Conservation (phyloP, 768 basidiomycete species). For the Lentinula guzmanii region DNA sequence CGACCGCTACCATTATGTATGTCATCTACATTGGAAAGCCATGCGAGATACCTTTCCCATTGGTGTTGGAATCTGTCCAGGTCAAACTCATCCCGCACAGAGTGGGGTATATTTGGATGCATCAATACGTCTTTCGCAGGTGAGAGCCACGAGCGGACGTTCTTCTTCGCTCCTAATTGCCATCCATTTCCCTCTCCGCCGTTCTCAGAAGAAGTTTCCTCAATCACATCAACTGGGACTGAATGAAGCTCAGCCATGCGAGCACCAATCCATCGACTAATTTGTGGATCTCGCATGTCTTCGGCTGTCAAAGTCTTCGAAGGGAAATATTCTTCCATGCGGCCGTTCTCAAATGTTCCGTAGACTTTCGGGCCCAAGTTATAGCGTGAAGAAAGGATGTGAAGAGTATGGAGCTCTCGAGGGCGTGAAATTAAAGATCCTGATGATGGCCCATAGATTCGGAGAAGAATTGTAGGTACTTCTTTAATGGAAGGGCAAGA, state of each 20-base stretch:
- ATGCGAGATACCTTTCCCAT: conserved; percentile 66
- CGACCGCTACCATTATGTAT: conserved; percentile 53
- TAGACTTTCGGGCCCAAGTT: conserved; percentile 87
- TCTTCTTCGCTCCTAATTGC: conserved; percentile 58
- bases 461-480: conserved; percentile 70
- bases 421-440: conserved; percentile 81
- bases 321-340: conserved; percentile 93
- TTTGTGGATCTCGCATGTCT: conserved; percentile 71
- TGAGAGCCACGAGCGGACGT: conserved; percentile 66
- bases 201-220: conserved; percentile 31
- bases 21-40: conserved; percentile 60
- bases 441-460: conserved; percentile 89
- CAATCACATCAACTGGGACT: conserved; percentile 74
- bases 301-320: conserved; percentile 72
- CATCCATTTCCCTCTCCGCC: conserved; percentile 40
- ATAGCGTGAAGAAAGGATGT: conserved; percentile 84
- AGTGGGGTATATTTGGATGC: conserved; percentile 43
- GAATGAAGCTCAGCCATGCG: conserved; percentile 96
- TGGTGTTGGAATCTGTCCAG: conserved; percentile 55
- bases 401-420: conserved; percentile 81
- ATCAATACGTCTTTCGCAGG: conserved; percentile 71
- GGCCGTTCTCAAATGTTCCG: conserved; percentile 94
- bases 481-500: conserved; percentile 53
- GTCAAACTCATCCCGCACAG: conserved; percentile 50
- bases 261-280: conserved; percentile 84